Percentiles rank a stretch among this genome's conserved stretches.
phyloP scores from a whole-genome alignment of 257 asterid species.

The Capsicum pubescens region DNA sequence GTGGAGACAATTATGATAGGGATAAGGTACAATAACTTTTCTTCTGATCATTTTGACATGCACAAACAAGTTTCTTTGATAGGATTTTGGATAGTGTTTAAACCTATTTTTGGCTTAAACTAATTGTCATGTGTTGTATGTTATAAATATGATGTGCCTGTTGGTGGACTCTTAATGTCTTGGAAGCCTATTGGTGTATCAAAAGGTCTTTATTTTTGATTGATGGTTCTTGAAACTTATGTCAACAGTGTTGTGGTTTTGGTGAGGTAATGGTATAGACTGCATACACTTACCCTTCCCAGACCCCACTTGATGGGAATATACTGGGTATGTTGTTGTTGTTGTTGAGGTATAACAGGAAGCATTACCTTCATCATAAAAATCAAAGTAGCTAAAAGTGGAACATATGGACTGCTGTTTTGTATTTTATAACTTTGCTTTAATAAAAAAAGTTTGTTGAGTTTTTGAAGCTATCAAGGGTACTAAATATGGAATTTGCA shows the following conservation, averaged over 20 bases:
- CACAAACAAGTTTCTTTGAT: not conserved
- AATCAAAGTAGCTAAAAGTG: too few species aligned
- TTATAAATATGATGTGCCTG: not conserved
- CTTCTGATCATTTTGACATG: conserved; percentile 12
- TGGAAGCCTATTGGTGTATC: not conserved
- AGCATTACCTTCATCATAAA: too few species aligned
- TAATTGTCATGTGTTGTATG: not conserved
- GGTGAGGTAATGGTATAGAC: not conserved
- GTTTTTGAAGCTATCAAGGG: too few species aligned
- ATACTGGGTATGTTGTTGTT: too few species aligned
- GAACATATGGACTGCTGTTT: too few species aligned
- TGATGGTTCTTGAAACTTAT: conserved; percentile 4
- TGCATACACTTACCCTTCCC: too few species aligned
- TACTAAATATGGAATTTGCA: too few species aligned
- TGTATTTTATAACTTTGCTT: too few species aligned
- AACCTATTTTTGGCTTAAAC: not conserved
- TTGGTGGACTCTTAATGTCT: not conserved
- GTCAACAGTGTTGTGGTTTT: conserved; percentile 16
- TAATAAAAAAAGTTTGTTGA: too few species aligned
- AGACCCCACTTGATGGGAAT: too few species aligned
- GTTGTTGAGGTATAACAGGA: too few species aligned
- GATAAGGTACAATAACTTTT: conserved; percentile 62
- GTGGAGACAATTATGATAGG: conserved; percentile 81
- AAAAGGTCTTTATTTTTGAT: conserved; percentile 2
- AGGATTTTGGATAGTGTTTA: not conserved